phyloP scores from a whole-genome alignment of 2,329 filamentous ascomycete genomes.

The Fusarium zealandicum region DNA sequence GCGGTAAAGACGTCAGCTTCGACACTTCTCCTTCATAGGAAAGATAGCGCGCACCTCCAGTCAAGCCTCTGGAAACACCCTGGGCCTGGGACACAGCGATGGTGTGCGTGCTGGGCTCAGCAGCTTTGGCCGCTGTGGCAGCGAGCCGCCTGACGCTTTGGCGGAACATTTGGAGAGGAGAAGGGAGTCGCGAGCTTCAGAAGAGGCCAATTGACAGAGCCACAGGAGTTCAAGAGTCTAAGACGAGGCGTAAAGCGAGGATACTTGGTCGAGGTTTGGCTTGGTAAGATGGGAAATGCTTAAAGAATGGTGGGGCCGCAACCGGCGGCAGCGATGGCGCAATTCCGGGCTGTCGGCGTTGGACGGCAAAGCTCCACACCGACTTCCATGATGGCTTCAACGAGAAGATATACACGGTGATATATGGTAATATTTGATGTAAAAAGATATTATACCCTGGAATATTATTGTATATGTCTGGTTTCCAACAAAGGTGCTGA shows the following conservation, averaged over 20 bases:
- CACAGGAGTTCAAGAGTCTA: conserved; percentile 5
- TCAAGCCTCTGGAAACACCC: conserved; percentile 77
- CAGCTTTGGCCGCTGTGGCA: conserved; percentile 57
- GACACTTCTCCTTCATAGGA: not conserved
- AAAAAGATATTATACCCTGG: conserved; percentile 1
- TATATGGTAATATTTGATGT: not conserved
- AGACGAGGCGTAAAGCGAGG: conserved; percentile 12
- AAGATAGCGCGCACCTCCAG: conserved; percentile 69
- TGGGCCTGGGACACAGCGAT: conserved; percentile 81
- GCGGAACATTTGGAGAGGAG: conserved; percentile 66
- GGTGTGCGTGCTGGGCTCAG: conserved; percentile 63
- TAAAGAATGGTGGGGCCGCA: conserved; percentile 38
- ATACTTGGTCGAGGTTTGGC: conserved; percentile 15
- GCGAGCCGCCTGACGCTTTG: conserved; percentile 73
- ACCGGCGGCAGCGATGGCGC: conserved; percentile 42
- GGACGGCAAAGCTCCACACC: conserved; percentile 24
- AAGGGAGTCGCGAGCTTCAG: conserved; percentile 9
- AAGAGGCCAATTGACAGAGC: conserved; percentile 24
- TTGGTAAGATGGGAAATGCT: conserved; percentile 25
- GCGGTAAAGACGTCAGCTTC: not conserved
- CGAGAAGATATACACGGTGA: not conserved
- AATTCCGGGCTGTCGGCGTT: conserved; percentile 40
- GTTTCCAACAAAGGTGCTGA: not conserved
- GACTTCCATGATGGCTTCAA: conserved; percentile 32
- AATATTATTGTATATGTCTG: not conserved